A percentile compares a stretch with the other conserved stretches of the same genome.
These are phyloP conservation scores for Daldinia bambusicola DNA, from an alignment of 495 filamentous ascomycete genomes.

Conservation along the genomic window DNA sequence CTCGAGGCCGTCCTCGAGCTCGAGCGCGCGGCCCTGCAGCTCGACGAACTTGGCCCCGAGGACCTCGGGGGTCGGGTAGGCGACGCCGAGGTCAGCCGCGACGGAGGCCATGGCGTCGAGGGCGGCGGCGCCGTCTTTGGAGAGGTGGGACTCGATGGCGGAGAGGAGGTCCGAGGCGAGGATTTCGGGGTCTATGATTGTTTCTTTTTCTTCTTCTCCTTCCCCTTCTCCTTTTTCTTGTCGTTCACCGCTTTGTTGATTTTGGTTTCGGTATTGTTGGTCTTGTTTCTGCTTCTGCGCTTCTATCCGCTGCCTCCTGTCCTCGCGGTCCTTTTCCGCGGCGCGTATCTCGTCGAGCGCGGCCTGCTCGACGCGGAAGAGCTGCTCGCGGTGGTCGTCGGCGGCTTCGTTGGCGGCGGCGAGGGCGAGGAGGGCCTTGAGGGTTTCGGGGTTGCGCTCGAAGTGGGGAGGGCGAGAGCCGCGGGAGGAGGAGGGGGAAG, in stretches of 20 bases:
- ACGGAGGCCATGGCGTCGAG: conserved; percentile 56
- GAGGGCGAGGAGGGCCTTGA: conserved; percentile 78
- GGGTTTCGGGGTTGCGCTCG: conserved; percentile 86
- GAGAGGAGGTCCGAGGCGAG: conserved; percentile 42
- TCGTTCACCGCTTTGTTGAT: neutral
- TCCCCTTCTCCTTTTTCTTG: neutral
- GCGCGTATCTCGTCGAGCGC: conserved; percentile 64
- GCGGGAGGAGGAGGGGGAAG: conserved; percentile 55
- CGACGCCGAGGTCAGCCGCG: conserved; percentile 48
- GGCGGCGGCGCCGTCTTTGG: conserved; percentile 57
- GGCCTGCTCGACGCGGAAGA: conserved; percentile 69
- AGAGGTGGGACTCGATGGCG: conserved; percentile 52
- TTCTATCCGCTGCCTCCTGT: conserved; percentile 1
- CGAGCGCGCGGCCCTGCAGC: conserved; percentile 50
- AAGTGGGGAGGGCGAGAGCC: conserved; percentile 67
- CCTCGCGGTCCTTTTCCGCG: conserved; percentile 53
- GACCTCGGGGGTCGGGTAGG: conserved; percentile 47
- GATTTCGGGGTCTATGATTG: conserved; percentile 22
- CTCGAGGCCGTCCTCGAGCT: conserved; percentile 56
- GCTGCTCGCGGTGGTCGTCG: conserved; percentile 74
- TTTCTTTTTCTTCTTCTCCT: conserved; percentile 27
- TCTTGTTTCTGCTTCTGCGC: neutral
- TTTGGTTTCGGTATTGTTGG: neutral
- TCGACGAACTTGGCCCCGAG: conserved; percentile 53
- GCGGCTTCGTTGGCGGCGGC: conserved; percentile 81